These are phyloP conservation scores for Cornus suecica DNA, from an alignment of 148 eudicot species.

Conservation along the genomic window DNA sequence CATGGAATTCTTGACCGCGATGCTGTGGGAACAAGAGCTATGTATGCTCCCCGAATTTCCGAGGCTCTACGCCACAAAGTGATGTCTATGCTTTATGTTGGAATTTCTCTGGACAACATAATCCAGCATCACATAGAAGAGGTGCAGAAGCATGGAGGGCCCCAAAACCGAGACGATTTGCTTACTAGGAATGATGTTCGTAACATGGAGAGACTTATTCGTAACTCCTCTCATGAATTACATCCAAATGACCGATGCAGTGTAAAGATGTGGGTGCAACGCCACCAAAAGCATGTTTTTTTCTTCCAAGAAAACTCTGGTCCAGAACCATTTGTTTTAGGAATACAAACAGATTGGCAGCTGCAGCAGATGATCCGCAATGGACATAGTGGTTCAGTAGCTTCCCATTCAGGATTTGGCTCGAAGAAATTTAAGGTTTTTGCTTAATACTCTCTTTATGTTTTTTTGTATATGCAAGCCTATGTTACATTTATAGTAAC, in stretches of 20 bases:
- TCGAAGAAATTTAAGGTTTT: slow-evolving; percentile 30
- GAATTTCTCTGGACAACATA: slow-evolving; percentile 26
- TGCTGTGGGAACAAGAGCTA: slow-evolving; percentile 37
- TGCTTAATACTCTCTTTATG: background rate
- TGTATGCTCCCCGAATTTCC: slow-evolving; percentile 38
- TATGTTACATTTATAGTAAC: background rate
- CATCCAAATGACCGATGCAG: slow-evolving; percentile 17
- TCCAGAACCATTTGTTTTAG: slow-evolving; percentile 25
- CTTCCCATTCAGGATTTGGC: slow-evolving; percentile 25
- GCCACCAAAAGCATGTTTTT: slow-evolving; percentile 30
- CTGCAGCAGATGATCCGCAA: slow-evolving; percentile 32
- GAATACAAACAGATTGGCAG: slow-evolving; percentile 40
- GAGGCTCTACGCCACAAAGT: slow-evolving; percentile 32
- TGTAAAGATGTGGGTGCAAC: slow-evolving; percentile 31
- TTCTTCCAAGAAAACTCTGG: slow-evolving; percentile 23
- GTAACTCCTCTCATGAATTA: slow-evolving; percentile 26
- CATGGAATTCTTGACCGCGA: slow-evolving; percentile 32
- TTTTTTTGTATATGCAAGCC: background rate
- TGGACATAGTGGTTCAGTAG: slow-evolving; percentile 24
- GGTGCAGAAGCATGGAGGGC: slow-evolving; percentile 33
- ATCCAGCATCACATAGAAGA: slow-evolving; percentile 30
- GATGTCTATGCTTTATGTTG: slow-evolving; percentile 33
- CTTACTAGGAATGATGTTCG: slow-evolving; percentile 30
- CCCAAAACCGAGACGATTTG: slow-evolving; percentile 27
- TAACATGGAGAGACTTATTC: slow-evolving; percentile 31